Conservation (phyloP, 352 stramenopile species). For the Pythium sukuiense region DNA sequence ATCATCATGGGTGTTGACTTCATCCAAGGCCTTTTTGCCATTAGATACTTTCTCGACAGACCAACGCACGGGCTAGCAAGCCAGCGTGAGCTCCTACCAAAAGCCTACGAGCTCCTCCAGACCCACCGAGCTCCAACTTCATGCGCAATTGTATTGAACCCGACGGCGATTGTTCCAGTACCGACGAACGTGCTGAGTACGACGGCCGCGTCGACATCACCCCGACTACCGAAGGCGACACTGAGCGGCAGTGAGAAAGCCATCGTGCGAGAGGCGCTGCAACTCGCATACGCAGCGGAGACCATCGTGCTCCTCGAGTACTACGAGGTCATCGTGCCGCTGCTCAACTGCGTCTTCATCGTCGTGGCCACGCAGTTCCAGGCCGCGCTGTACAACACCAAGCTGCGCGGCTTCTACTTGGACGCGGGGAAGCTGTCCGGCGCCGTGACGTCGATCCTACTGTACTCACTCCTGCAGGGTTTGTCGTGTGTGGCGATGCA, state of each 20-base stretch:
- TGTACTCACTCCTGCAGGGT: constrained; percentile 16
- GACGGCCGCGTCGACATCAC: neutral
- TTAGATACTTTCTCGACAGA: constrained; percentile 22
- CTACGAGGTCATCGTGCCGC: constrained; percentile 17
- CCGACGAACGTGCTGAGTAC: neutral
- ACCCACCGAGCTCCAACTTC: neutral
- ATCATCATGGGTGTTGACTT: constrained; percentile 25
- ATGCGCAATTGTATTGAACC: too few relatives aligned
- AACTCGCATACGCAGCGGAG: constrained; percentile 12
- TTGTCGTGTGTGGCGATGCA: neutral
- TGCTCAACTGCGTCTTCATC: constrained; percentile 15
- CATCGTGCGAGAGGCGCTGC: constrained; percentile 12
- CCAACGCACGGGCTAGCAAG: neutral
- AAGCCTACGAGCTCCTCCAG: neutral
- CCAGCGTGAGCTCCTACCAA: neutral
- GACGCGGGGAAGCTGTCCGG: neutral
- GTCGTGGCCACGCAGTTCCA: constrained; percentile 4
- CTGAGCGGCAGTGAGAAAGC: neutral
- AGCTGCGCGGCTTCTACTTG: constrained; percentile 7
- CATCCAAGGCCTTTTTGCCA: constrained; percentile 2
- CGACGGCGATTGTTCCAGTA: too few relatives aligned
- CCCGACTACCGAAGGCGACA: too few relatives aligned
- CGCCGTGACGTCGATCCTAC: neutral
- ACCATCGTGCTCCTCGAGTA: constrained; percentile 21
- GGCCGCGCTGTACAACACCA: constrained; percentile 10